These are phyloP conservation scores for Artemisia tridentata DNA, from an alignment of 129 eudicot genomes.

Conservation along the genomic window DNA sequence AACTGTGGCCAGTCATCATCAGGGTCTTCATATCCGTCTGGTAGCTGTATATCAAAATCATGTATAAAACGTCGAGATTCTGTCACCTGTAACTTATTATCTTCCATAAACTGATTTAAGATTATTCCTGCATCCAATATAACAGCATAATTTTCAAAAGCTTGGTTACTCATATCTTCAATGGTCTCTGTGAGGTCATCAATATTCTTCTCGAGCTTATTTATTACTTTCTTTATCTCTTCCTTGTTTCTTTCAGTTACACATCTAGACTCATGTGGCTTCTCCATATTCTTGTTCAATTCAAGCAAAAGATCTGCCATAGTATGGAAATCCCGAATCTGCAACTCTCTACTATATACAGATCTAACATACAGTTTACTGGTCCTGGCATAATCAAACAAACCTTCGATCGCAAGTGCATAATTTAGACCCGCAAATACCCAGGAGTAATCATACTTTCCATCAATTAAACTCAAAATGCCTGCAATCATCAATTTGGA, in stretches of 20 bases:
- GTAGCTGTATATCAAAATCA: not conserved
- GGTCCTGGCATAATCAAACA: not conserved
- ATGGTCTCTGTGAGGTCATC: not conserved
- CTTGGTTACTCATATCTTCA: not conserved
- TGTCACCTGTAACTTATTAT: not conserved
- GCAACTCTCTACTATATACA: not conserved
- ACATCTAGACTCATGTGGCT: not conserved
- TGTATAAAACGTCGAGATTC: not conserved
- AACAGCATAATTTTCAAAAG: not conserved
- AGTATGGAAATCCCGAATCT: not conserved
- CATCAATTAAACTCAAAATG: not conserved
- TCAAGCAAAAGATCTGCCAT: not conserved
- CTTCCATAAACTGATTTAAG: not conserved
- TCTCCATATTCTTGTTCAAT: not conserved
- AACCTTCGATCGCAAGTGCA: too few species aligned
- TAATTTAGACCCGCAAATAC: too few species aligned
- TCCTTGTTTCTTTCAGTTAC: not conserved
- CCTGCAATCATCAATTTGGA: not conserved
- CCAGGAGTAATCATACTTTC: not conserved
- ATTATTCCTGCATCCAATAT: not conserved
- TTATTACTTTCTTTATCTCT: not conserved
- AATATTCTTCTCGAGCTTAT: not conserved
- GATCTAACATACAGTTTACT: not conserved
- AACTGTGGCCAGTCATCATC: too few species aligned
- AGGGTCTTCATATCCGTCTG: not conserved